Base-by-base conservation (phyloP, 345 rosid species). In the Corchorus olitorius region DNA sequence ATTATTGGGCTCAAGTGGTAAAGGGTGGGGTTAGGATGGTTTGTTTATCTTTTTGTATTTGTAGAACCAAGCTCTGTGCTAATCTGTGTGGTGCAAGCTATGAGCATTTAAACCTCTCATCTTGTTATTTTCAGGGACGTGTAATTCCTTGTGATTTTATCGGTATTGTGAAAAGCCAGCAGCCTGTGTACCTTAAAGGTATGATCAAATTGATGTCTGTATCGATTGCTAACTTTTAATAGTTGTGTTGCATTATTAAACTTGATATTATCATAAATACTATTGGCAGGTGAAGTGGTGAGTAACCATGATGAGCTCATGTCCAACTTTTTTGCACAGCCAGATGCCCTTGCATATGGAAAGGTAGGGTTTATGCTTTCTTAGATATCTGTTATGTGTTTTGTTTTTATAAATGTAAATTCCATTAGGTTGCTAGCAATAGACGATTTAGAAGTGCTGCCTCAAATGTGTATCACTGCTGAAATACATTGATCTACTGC, bases 251-350 rank as follows among this genome's bases (percentile, higher is more conserved):
- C 27, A 46, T 78, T 56, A 22, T 52, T 65, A 39, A 43, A 49
- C 52, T 41, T 73, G 16, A 54, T 13, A 53, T 20, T 34, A 55
- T 45, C 77, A 52, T 45, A 9, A 45, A 6, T 45, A 7, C 33
- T 48, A 49, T 65, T 78, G 35, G 69, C 87, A 93, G 99, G 93
- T 65, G 99, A 96, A 87, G 82, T 91, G 50, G 99, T 92, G 50
- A 93, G 85, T 72, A 96, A 96, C 88, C 99, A 96, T 75, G 99
- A 96, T 69, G 99, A 96, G 83, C 97, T 96, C 76, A 92, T 93
- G 99, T 93, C 98, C 58, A 96, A 96, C 94, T 96, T 96, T 81
- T 96, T 93, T 63, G 99, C 99, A 52, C 97, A 96, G 83, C 97
- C 98, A 27, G 98, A 96, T 90, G 99, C 98, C 60, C 93, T 96